Base-by-base conservation (phyloP, 2,329 filamentous ascomycete genomes). In the Cladosporium halotolerans region DNA sequence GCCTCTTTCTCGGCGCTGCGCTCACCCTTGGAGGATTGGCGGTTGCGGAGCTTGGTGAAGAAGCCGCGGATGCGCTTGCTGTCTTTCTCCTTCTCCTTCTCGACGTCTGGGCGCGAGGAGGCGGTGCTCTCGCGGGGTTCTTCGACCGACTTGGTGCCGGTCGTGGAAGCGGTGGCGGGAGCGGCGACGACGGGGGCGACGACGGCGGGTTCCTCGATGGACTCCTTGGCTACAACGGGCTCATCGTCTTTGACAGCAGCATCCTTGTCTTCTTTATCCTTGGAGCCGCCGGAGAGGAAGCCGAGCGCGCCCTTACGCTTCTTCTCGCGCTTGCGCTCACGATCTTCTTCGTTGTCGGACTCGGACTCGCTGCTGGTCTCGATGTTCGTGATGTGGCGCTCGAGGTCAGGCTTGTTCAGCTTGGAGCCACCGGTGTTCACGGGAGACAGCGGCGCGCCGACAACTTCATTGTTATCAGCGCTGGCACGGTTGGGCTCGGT, bases 311-410 rank as follows among this genome's bases (percentile, higher is more conserved):
- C 40, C 45, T 34, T 52, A 11, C 36, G 41, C 19, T 32, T 61
- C 55, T 10, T 60, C 54, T 16, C 58, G 42, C 55, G 56, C 56
- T 45, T 60, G 54, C 36, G 55, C 54, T 34, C 36, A 18, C 43
- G 39, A 7, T 54, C 54, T 3, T 56, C 59, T 18, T 61, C 61
- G 28, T 54, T 55, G 8, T 57, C 51, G 9, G 43, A 46, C 31
- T 34, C 19, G 13, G 43, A 46, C 13, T 46, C 43, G 44, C 58
- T 57, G 16, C 62, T 66, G 23, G 62, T 60, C 2, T 58, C 59
- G 41, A 68, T 65, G 19, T 57, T 47, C 3, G 64, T 63, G 23
- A 67, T 65, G 49, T 68, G 65, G 10, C 65, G 57, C 43, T 67
- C 66, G n/a, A 68, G 59, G 32, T 63, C 56, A 3, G 64, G 63